Base-by-base conservation (phyloP, 805 yeast species). In the Tetrapisispora pingtungensis region DNA sequence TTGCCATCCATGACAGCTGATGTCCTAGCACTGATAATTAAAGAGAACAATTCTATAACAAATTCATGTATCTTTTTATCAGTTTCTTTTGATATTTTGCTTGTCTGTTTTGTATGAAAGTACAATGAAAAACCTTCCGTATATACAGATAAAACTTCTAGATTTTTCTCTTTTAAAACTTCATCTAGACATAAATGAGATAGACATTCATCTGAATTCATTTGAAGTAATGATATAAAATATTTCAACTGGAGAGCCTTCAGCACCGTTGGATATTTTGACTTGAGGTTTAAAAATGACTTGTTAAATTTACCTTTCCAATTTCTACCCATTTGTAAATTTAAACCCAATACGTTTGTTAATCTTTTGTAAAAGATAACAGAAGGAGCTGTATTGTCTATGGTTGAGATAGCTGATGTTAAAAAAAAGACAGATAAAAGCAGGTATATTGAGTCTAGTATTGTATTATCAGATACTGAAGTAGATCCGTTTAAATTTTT, bases 121-220 rank as follows among this genome's bases (percentile, higher is more conserved):
- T 58, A 59, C 1, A 58, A 47, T 46, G 55, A 59, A 36, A 67
- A 52, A 5, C 67, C 66, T 20, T 68, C 67, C 3, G 61, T 57
- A 6, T 63, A 57, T 20, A 65, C 51, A 26, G 56, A 53, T 41
- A 67, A 44, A 10, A 58, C 45, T 18, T 48, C 36, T 15, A 48
- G 40, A 32, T 49, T 50, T 7, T 46, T 28, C 14, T 41, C 42
- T 24, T 40, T 45, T 30, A 48, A 44, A 20, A 46, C 48, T 7
- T 47, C 44, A 15, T 48, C 55, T n/a, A 50, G 40, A 15, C 47
- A 37, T 15, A 60, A 42, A 36, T 46, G 59, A 8, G 56, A 56
- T 38, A 64, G 46, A 20, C 64, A 56, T 3, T 54, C 44, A 20
- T 52, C 48, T 10, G 62, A 59, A 33, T 63, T 62, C 20, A 61